phyloP scores from a whole-genome alignment of 2,329 filamentous ascomycete genomes.

The Atkinsonella hypoxylon region DNA sequence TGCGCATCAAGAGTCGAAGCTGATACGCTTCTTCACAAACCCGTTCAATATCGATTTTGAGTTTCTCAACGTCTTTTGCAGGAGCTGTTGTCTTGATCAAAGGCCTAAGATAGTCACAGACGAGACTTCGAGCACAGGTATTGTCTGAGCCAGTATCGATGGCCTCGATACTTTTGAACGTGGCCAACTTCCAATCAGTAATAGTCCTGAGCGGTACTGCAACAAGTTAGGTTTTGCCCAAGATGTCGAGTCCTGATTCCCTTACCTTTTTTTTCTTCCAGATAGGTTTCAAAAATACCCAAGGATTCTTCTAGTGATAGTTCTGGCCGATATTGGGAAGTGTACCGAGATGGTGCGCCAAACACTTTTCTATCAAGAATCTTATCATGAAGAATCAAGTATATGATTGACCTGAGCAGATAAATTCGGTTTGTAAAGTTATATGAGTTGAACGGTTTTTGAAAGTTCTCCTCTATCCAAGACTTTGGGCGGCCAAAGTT shows the following conservation, averaged over 20 bases:
- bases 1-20: not conserved
- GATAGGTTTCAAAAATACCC: not conserved
- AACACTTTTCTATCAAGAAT: not conserved
- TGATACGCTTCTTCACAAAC: not conserved
- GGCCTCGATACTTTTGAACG: not conserved
- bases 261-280: not conserved
- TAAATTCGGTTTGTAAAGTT: not conserved
- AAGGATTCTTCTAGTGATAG: not conserved
- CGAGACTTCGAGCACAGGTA: not conserved
- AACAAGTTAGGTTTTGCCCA: not conserved
- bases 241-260: not conserved
- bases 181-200: not conserved
- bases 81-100: not conserved
- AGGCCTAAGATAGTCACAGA: not conserved
- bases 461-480: not conserved
- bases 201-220: not conserved
- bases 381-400: not conserved
- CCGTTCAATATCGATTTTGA: not conserved
- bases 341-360: not conserved
- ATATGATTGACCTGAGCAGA: not conserved
- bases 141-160: not conserved
- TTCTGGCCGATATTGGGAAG: no score
- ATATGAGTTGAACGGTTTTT: not conserved
- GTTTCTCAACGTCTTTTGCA: not conserved
- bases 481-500: no score